phyloP scores from a whole-genome alignment of 2,329 filamentous ascomycete species.

The Trichophyton rubrum region DNA sequence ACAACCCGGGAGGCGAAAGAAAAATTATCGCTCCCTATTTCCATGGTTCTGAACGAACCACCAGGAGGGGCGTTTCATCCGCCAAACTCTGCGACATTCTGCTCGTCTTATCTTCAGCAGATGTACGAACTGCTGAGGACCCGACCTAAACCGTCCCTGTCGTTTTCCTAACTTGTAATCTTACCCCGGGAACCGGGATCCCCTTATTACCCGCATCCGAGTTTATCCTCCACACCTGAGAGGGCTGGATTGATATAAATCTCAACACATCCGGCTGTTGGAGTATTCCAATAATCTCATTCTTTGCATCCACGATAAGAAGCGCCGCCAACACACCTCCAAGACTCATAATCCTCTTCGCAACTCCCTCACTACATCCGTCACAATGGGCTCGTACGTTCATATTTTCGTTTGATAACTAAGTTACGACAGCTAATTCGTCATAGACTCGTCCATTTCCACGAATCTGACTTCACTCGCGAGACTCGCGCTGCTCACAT shows the following conservation, averaged over 20 bases:
- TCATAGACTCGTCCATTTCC: conserved; percentile 36
- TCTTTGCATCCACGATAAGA: no score
- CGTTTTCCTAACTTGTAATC: neutral
- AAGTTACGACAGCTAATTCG: conserved; percentile 2
- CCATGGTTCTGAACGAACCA: neutral
- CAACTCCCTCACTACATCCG: no score
- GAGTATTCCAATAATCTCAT: no score
- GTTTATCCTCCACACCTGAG: conserved; percentile 1
- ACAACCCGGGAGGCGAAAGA: neutral
- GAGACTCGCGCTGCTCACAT: conserved; percentile 39
- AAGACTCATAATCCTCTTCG: no score
- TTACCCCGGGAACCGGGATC: conserved; percentile 1
- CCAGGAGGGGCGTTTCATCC: neutral
- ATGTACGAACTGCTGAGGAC: neutral
- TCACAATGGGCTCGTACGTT: neutral
- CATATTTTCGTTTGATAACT: neutral
- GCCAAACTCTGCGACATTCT: neutral
- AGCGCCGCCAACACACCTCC: no score
- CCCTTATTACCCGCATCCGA: neutral
- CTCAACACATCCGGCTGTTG: neutral
- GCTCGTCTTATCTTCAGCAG: neutral
- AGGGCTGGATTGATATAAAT: neutral
- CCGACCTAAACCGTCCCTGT: neutral
- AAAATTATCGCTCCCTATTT: neutral
- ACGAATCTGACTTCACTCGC: conserved; percentile 30